Conservation (phyloP, 139 green algal species). For the Chlorella sp. region DNA sequence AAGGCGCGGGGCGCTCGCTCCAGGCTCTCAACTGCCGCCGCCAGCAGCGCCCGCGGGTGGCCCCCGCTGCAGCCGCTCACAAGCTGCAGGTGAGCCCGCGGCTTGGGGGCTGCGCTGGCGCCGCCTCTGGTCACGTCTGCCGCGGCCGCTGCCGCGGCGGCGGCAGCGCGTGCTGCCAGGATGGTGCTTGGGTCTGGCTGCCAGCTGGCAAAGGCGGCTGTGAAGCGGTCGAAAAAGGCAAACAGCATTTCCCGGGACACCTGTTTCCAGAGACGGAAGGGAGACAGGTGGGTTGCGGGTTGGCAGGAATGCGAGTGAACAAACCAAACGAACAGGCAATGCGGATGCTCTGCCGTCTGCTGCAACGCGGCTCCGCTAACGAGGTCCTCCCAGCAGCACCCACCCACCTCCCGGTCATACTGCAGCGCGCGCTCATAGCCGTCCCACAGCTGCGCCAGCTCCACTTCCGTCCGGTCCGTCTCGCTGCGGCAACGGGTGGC, state of each 20-base stretch:
- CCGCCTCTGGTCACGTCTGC: neutral
- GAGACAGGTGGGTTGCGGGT: neutral
- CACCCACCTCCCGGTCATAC: slow-evolving; percentile 30
- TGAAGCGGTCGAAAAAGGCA: slow-evolving; percentile 7
- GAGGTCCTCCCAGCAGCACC: neutral
- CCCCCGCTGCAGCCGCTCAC: slow-evolving; percentile 33
- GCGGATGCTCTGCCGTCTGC: too few species aligned
- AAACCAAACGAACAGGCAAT: neutral
- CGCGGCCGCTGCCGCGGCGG: neutral
- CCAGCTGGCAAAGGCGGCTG: neutral
- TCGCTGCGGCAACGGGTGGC: slow-evolving; percentile 27
- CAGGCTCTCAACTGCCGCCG: slow-evolving; percentile 18
- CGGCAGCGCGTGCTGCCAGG: neutral
- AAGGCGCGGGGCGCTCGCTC: slow-evolving; percentile 12
- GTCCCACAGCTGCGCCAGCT: slow-evolving; percentile 42
- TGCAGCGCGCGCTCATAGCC: slow-evolving; percentile 36
- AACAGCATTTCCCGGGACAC: slow-evolving; percentile 7
- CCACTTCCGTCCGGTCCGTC: slow-evolving; percentile 24
- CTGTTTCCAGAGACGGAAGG: neutral
- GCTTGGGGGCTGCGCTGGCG: neutral
- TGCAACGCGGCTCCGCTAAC: too few species aligned
- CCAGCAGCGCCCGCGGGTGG: slow-evolving; percentile 36
- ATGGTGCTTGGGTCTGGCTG: neutral
- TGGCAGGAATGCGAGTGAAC: neutral
- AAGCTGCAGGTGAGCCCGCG: neutral